Evolutionary conservation across 495 filamentous ascomycete genomes (phyloP).

Genomic region (Cudoniella acicularis): DNA sequence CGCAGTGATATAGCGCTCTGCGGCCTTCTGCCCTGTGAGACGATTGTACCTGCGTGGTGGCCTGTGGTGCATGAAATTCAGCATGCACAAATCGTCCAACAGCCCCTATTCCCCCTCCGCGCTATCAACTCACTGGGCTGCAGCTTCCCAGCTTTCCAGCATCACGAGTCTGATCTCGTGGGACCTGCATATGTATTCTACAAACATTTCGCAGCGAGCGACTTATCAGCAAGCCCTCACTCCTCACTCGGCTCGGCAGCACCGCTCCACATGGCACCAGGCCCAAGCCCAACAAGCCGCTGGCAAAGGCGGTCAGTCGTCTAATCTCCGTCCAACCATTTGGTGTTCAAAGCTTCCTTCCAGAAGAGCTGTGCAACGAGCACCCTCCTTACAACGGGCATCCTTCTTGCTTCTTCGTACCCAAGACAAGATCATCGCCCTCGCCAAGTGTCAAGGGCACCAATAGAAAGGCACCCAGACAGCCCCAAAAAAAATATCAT

Average conservation of each 20-base stretch:
- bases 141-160: background rate
- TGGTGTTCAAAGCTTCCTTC: background rate
- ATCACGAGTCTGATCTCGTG: constrained; percentile 1
- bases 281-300: background rate
- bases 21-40: background rate
- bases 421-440: background rate
- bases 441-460: background rate
- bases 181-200: constrained; percentile 1
- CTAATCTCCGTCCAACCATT: background rate
- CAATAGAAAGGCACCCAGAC: no score
- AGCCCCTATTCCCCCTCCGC: background rate
- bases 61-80: no score
- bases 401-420: background rate
- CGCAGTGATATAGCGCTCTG: no score
- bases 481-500: no score
- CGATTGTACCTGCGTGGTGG: constrained; percentile 16
- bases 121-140: background rate
- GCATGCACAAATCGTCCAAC: no score
- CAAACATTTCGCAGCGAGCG: background rate
- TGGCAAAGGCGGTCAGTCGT: background rate
- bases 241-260: background rate
- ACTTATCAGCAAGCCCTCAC: background rate
- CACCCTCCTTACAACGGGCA: background rate
- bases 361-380: background rate
- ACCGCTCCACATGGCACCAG: background rate